phyloP scores from a whole-genome alignment of 345 rosid species.

The Eucalyptus marginata region DNA sequence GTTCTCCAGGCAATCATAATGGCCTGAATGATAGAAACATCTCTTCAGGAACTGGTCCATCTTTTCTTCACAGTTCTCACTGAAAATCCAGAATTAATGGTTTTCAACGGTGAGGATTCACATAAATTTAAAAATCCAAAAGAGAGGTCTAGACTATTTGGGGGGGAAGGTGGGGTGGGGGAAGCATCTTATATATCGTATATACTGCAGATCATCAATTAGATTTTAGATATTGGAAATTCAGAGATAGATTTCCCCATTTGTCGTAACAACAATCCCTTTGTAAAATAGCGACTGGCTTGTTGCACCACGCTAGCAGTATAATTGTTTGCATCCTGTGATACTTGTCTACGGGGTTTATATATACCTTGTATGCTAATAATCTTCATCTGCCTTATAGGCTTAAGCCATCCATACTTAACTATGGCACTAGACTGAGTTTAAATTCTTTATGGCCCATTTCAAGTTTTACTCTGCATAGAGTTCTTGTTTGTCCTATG shows the following conservation, averaged over 20 bases:
- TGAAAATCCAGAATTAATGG: conserved; percentile 1
- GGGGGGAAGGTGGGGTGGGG: no score
- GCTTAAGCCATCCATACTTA: neutral
- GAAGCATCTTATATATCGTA: neutral
- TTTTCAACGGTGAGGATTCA: neutral
- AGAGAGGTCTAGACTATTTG: neutral
- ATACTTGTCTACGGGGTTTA: neutral
- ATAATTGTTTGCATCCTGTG: neutral
- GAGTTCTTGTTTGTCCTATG: neutral
- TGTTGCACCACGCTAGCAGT: neutral
- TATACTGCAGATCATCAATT: neutral
- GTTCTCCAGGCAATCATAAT: conserved; percentile 71
- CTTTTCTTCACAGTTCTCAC: conserved; percentile 81
- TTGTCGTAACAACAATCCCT: neutral
- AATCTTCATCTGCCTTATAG: neutral
- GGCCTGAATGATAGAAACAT: conserved; percentile 96
- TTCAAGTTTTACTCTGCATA: neutral
- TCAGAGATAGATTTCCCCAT: neutral
- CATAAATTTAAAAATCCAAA: neutral
- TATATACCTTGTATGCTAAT: neutral
- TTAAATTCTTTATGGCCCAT: neutral
- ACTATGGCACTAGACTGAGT: neutral
- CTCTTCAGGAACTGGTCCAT: conserved; percentile 87
- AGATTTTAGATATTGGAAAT: neutral
- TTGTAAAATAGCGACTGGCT: neutral